These are phyloP conservation scores for Phyllosticta citriasiana DNA, from an alignment of 2,329 filamentous ascomycete species.

Conservation along the genomic window DNA sequence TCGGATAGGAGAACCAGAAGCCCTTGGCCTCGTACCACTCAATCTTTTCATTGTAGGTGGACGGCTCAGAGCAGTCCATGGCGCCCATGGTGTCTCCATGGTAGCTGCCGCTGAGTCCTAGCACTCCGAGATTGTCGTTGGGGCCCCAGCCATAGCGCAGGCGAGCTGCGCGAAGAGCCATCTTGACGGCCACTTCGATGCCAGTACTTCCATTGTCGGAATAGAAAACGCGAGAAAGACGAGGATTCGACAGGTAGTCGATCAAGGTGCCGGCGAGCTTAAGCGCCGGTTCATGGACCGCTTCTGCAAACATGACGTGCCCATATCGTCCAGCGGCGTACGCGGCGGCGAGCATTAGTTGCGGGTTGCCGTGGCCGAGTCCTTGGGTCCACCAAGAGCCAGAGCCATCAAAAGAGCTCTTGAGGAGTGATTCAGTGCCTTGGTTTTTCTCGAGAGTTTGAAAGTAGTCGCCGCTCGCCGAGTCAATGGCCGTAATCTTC, in stretches of 20 bases:
- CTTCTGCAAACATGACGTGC: slow-evolving; percentile 78
- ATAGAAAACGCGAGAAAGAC: slow-evolving; percentile 65
- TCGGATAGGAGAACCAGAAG: slow-evolving; percentile 72
- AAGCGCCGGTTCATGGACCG: slow-evolving; percentile 69
- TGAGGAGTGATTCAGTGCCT: slow-evolving; percentile 28
- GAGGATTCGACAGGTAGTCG: slow-evolving; percentile 48
- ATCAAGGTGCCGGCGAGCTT: slow-evolving; percentile 57
- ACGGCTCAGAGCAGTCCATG: slow-evolving; percentile 76
- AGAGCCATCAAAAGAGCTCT: slow-evolving; percentile 69
- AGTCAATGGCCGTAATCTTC: slow-evolving; percentile 67
- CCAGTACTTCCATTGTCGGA: slow-evolving; percentile 79
- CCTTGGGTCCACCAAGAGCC: slow-evolving; percentile 92
- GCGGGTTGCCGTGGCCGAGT: slow-evolving; percentile 66
- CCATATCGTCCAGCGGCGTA: slow-evolving; percentile 77
- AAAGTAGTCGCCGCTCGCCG: slow-evolving; percentile 69
- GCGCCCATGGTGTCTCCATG: slow-evolving; percentile 83
- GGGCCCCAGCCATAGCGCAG: slow-evolving; percentile 56
- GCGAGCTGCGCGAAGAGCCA: slow-evolving; percentile 63
- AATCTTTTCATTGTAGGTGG: slow-evolving; percentile 68
- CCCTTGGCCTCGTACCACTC: slow-evolving; percentile 78
- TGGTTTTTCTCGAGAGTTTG: slow-evolving; percentile 41
- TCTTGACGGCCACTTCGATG: slow-evolving; percentile 75
- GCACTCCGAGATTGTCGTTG: slow-evolving; percentile 50
- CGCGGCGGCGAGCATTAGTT: slow-evolving; percentile 62
- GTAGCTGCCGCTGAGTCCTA: slow-evolving; percentile 72